Percentiles rank a stretch among this genome's conserved stretches.
Evolutionary conservation across 768 basidiomycete genomes (phyloP).

Genomic region (Hericium rajendrae): DNA sequence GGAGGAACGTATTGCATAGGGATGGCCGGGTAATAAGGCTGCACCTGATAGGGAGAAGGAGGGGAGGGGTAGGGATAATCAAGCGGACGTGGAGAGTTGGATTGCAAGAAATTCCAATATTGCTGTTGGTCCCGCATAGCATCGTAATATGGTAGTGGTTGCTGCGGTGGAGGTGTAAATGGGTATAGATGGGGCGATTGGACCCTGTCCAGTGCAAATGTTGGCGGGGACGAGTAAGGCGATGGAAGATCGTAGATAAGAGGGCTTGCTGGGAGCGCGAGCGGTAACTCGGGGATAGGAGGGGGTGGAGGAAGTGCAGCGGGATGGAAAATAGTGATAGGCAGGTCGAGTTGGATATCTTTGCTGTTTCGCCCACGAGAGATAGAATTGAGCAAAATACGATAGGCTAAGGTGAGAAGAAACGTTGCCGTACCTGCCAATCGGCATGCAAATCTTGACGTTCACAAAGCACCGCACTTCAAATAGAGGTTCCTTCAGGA

Average conservation of each 20-base stretch:
- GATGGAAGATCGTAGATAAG: conserved; percentile 8
- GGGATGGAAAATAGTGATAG: conserved; percentile 57
- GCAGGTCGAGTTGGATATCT: conserved; percentile 56
- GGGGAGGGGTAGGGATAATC: conserved; percentile 23
- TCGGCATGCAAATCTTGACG: conserved; percentile 61
- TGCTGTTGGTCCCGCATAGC: conserved; percentile 32
- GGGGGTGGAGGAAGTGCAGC: conserved; percentile 39
- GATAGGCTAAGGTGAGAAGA: neutral
- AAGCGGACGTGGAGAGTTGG: conserved; percentile 17
- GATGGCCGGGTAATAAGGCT: conserved; percentile 26
- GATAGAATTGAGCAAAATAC: neutral
- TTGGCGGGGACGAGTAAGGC: conserved; percentile 12
- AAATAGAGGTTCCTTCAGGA: conserved; percentile 43
- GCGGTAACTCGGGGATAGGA: conserved; percentile 8
- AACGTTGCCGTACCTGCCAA: conserved; percentile 43
- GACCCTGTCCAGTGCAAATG: conserved; percentile 17
- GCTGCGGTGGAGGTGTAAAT: conserved; percentile 5
- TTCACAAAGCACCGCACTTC: conserved; percentile 57
- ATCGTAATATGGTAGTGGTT: conserved; percentile 10
- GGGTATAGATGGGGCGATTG: conserved; percentile 28
- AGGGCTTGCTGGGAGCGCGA: conserved; percentile 13
- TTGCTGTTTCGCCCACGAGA: conserved; percentile 36
- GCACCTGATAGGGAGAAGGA: conserved; percentile 16
- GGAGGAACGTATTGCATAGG: conserved; percentile 18
- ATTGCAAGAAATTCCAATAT: conserved; percentile 20